phyloP scores from a whole-genome alignment of 1,284 basidiomycete genomes.

The Tylopilus sp. region DNA sequence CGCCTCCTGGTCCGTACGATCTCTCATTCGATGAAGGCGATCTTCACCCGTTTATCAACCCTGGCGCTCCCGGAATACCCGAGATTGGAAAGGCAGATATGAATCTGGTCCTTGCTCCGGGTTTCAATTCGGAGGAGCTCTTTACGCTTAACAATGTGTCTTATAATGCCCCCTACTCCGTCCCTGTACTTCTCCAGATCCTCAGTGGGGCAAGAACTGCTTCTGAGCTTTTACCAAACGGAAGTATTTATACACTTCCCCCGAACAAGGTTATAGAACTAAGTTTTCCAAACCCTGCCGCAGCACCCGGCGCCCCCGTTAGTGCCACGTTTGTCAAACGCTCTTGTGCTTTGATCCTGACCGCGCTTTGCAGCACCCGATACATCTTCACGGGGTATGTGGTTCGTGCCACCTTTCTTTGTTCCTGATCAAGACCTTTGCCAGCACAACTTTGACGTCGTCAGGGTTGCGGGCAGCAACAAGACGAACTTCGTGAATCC shows the following conservation, averaged over 20 bases:
- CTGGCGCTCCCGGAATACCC: slow-evolving; percentile 31
- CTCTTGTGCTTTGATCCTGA: slow-evolving; percentile 11
- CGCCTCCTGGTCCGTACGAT: slow-evolving; percentile 29
- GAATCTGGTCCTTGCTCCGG: slow-evolving; percentile 19
- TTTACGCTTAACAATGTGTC: slow-evolving; percentile 16
- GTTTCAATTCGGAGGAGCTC: background rate
- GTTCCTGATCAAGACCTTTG: background rate
- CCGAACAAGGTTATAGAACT: slow-evolving; percentile 36
- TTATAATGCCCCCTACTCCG: slow-evolving; percentile 17
- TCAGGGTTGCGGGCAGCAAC: background rate
- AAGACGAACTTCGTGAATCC: background rate
- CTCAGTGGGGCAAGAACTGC: slow-evolving; percentile 34
- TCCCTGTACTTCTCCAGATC: slow-evolving; percentile 38
- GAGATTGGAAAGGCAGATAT: slow-evolving; percentile 30
- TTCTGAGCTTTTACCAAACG: slow-evolving; percentile 27
- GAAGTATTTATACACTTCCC: slow-evolving; percentile 33
- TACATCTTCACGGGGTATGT: slow-evolving; percentile 37
- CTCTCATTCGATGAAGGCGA: slow-evolving; percentile 30
- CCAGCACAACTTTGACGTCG: background rate
- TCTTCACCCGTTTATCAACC: slow-evolving; percentile 34
- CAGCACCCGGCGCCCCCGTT: slow-evolving; percentile 35
- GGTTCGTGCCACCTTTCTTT: too few species aligned
- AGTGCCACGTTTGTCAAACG: slow-evolving; percentile 6
- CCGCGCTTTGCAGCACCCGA: slow-evolving; percentile 24
- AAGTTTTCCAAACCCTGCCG: slow-evolving; percentile 22